Base-by-base conservation (phyloP, 352 stramenopile genomes). In the Globisporangium perplexum region DNA sequence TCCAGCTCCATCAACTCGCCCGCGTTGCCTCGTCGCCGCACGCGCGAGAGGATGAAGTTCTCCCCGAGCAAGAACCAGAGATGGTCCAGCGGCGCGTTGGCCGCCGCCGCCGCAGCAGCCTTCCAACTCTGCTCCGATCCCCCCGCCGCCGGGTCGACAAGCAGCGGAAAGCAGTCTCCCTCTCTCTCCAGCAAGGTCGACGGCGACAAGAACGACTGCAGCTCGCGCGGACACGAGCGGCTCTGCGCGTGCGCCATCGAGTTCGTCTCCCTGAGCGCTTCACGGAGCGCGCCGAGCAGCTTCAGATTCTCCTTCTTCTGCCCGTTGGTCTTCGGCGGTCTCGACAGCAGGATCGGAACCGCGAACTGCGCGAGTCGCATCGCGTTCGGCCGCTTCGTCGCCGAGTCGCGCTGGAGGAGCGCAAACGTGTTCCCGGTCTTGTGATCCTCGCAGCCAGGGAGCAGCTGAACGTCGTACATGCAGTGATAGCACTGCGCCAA, bases 271-370 rank as follows among this genome's bases (percentile, higher is more conserved):
- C 47, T 48, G 41, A 88, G 60, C 4, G 76, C 65, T 36, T 78
- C 60, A 5, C 73, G 74, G n/a, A 89, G 59, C 31, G 71, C 76
- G 35, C 71, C 69, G 0, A 91, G 66, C 8, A 91, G 47, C 47
- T 86, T 85, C 30, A 86, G 62, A 33, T 83, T 75, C 44, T 91
- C 80, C 58, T 84, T 85, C 63, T 91, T 91, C 49, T 89, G 77
- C 0, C 71, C 56, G 38, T 86, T 91, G 42, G 65, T 89, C 63
- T 81, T 86, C 4, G 74, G 70, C 6, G 70, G 66, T 10, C 63
- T 69, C 4, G 70, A 52, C 8, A 91, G 62, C 45, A 91, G 62
- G 33, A 88, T 72, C 7, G 77, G 77, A 10, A 91, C 65, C 22
- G 73, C 67, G 30, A 89, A 88, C 17, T 65, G 70, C 30, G 71